Percentiles rank a stretch among this genome's conserved stretches.
Evolutionary conservation across 1,139 yeast species (phyloP).

Genomic region (Pichia cactophila): DNA sequence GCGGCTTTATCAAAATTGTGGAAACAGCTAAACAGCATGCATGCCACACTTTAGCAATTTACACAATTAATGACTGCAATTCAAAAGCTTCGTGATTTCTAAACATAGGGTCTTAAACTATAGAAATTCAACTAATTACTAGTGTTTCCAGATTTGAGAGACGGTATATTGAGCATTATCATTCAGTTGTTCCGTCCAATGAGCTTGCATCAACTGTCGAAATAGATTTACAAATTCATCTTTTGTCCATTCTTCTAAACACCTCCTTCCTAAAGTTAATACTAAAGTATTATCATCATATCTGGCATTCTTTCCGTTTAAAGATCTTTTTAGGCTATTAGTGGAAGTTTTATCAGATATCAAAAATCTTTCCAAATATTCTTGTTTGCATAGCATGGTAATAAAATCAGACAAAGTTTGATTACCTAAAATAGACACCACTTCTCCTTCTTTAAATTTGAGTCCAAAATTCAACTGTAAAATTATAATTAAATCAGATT

Average conservation of each 20-base stretch:
- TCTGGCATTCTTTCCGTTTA: constrained; percentile 9
- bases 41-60: too few species aligned
- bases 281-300: constrained; percentile 30
- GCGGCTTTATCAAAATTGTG: too few species aligned
- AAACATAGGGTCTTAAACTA: not conserved
- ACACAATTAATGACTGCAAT: too few species aligned
- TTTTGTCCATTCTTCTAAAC: constrained; percentile 28
- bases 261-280: constrained; percentile 31
- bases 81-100: too few species aligned
- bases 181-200: constrained; percentile 24
- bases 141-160: constrained; percentile 16
- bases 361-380: constrained; percentile 21
- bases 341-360: constrained; percentile 1
- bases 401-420: constrained; percentile 25
- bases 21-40: too few species aligned
- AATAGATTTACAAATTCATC: constrained; percentile 28
- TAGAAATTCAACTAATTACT: too few species aligned
- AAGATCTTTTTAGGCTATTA: constrained; percentile 10
- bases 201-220: constrained; percentile 26
- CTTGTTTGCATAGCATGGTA: constrained; percentile 26
- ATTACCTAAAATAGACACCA: constrained; percentile 16
- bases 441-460: constrained; percentile 17
- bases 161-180: constrained; percentile 22
- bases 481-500: constrained; percentile 27
- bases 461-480: constrained; percentile 25